Evolutionary conservation across 306 rosid genomes (phyloP).

Genomic region (Vigna hirtella): DNA sequence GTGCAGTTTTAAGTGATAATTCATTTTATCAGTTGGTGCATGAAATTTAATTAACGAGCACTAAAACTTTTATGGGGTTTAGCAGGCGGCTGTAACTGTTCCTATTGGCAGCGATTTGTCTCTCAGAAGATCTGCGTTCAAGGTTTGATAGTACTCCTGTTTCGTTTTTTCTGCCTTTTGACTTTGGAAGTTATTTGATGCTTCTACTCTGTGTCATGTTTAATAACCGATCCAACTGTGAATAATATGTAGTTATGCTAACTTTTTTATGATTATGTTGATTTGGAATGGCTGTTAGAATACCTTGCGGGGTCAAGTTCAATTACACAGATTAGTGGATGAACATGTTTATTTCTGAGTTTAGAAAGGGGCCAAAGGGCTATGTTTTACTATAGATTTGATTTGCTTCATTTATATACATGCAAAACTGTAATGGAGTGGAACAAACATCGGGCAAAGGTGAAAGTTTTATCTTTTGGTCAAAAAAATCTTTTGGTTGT

Average conservation of each 20-base stretch:
- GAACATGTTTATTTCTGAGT: slow-evolving; percentile 28
- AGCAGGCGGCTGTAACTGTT: slow-evolving; percentile 52
- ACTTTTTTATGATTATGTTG: neutral
- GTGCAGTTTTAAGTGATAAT: neutral
- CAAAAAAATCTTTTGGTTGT: neutral
- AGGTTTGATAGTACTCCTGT: slow-evolving; percentile 45
- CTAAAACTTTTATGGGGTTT: slow-evolving; percentile 24
- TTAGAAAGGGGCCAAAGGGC: neutral
- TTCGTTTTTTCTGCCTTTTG: slow-evolving; percentile 30
- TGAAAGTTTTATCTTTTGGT: neutral
- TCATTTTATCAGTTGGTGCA: neutral
- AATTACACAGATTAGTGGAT: slow-evolving; percentile 17
- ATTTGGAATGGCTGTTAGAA: slow-evolving; percentile 24
- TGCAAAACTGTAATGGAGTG: slow-evolving; percentile 15
- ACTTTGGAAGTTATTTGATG: slow-evolving; percentile 9
- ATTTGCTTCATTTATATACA: slow-evolving; percentile 24
- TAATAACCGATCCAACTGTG: slow-evolving; percentile 6
- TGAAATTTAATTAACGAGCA: slow-evolving; percentile 19
- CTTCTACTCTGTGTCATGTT: slow-evolving; percentile 16
- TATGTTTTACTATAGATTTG: slow-evolving; percentile 4
- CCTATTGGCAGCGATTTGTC: slow-evolving; percentile 55
- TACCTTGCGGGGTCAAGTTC: slow-evolving; percentile 11
- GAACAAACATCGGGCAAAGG: neutral
- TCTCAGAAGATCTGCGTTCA: slow-evolving; percentile 55
- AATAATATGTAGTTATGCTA: slow-evolving; percentile 6